phyloP scores from a whole-genome alignment of 1,284 basidiomycete species.

The Kalmanozyma brasiliensis region DNA sequence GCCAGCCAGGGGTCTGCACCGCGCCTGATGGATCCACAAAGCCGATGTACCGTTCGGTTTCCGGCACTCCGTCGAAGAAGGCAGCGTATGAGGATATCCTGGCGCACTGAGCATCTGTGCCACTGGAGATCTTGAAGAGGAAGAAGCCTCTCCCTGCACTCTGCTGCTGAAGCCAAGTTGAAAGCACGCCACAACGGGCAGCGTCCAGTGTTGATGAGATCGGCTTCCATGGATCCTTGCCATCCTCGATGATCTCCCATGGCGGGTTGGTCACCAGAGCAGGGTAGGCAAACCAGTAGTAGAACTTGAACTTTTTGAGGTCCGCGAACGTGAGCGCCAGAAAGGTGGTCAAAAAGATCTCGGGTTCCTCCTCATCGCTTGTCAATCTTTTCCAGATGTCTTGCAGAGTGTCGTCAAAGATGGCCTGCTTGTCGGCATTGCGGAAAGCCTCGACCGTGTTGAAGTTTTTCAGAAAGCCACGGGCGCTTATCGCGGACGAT shows the following conservation, averaged over 20 bases:
- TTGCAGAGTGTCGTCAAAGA: constrained; percentile 72
- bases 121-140: constrained; percentile 15
- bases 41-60: constrained; percentile 57
- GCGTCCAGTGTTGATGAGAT: constrained; percentile 4
- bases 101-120: constrained; percentile 7
- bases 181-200: constrained; percentile 1
- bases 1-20: constrained; percentile 87
- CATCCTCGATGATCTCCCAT: constrained; percentile 75
- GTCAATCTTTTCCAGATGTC: constrained; percentile 34
- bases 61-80: constrained; percentile 72
- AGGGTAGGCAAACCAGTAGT: constrained; percentile 98
- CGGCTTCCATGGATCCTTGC: constrained; percentile 19
- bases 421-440: constrained; percentile 82
- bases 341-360: constrained; percentile 76
- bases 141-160: constrained; percentile 38
- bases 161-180: constrained; percentile 18
- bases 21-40: constrained; percentile 90
- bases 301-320: constrained; percentile 96
- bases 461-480: constrained; percentile 79
- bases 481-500: constrained; percentile 4
- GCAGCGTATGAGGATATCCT: constrained; percentile 29
- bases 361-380: constrained; percentile 32
- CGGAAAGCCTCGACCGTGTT: constrained; percentile 98
- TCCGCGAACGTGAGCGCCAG: constrained; percentile 93
- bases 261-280: constrained; percentile 75